These are phyloP conservation scores for Phialophora chinensis DNA, from an alignment of 2,329 filamentous ascomycete genomes.

Conservation along the genomic window DNA sequence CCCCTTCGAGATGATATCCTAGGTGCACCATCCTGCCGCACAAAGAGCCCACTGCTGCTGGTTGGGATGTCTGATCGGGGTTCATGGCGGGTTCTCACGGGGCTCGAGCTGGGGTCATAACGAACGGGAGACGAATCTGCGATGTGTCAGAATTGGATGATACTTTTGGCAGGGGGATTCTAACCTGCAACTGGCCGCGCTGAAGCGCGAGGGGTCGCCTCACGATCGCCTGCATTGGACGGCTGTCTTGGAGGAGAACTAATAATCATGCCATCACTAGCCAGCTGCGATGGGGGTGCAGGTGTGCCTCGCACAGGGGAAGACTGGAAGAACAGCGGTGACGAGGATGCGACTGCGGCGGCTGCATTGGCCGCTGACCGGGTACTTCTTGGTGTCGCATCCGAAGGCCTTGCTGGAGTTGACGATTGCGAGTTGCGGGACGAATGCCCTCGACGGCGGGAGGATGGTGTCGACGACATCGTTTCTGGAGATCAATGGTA, in stretches of 20 bases:
- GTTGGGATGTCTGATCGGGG: slow-evolving; percentile 75
- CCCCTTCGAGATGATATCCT: slow-evolving; percentile 71
- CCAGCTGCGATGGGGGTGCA: slow-evolving; percentile 44
- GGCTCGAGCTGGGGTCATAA: slow-evolving; percentile 89
- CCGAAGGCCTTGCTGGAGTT: slow-evolving; percentile 46
- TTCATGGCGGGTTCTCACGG: slow-evolving; percentile 63
- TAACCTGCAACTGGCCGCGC: slow-evolving; percentile 49
- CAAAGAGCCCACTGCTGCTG: slow-evolving; percentile 86
- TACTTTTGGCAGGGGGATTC: slow-evolving; percentile 17
- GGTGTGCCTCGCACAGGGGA: slow-evolving; percentile 59
- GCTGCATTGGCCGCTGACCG: slow-evolving; percentile 44
- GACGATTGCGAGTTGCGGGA: slow-evolving; percentile 49
- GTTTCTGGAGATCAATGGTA: neutral
- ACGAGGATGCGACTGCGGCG: slow-evolving; percentile 66
- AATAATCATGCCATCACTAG: slow-evolving; percentile 48
- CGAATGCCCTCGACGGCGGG: slow-evolving; percentile 50
- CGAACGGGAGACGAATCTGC: slow-evolving; percentile 89
- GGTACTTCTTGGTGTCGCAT: slow-evolving; percentile 44
- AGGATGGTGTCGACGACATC: slow-evolving; percentile 50
- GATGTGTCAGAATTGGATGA: slow-evolving; percentile 34
- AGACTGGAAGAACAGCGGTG: slow-evolving; percentile 78
- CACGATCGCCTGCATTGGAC: slow-evolving; percentile 49
- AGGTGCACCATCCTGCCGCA: slow-evolving; percentile 65
- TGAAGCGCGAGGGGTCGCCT: slow-evolving; percentile 52
- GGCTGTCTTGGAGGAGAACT: slow-evolving; percentile 56